Percentiles rank a stretch among this genome's conserved stretches.
These are phyloP conservation scores for Globisporangium megalacanthum DNA, from an alignment of 352 stramenopile genomes.

Conservation along the genomic window DNA sequence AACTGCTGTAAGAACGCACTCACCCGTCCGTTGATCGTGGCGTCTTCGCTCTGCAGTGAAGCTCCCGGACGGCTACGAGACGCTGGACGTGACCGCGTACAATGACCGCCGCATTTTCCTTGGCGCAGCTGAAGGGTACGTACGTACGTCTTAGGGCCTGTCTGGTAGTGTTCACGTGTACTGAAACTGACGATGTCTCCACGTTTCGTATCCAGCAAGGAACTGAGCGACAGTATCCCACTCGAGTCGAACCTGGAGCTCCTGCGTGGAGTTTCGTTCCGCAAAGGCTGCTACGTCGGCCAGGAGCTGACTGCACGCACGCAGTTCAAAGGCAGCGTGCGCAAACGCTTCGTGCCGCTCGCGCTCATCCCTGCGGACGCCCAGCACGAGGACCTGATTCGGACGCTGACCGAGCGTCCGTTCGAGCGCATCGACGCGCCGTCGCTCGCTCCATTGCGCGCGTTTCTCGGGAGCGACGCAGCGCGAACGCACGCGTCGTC, in stretches of 20 bases:
- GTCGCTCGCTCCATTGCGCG: conserved; percentile 29
- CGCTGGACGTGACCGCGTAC: conserved; percentile 40
- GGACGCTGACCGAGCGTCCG: conserved; percentile 36
- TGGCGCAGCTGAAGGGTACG: conserved; percentile 70
- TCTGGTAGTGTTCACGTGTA: neutral
- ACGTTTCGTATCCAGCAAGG: conserved; percentile 32
- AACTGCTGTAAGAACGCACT: neutral
- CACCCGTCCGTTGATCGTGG: neutral
- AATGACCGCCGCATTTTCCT: conserved; percentile 61
- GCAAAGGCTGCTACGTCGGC: conserved; percentile 94
- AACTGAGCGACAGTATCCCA: conserved; percentile 83
- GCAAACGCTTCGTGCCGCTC: conserved; percentile 73
- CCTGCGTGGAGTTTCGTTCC: conserved; percentile 87
- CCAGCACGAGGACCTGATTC: conserved; percentile 39
- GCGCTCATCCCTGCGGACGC: conserved; percentile 45
- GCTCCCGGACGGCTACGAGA: conserved; percentile 33
- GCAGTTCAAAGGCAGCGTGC: conserved; percentile 89
- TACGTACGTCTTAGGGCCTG: neutral
- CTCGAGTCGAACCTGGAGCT: conserved; percentile 92
- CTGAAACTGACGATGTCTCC: neutral
- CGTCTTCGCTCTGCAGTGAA: conserved; percentile 33
- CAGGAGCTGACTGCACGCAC: conserved; percentile 93
- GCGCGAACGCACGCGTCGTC: conserved; percentile 15
- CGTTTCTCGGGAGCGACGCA: conserved; percentile 34
- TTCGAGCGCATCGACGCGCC: conserved; percentile 56